Percentiles rank a stretch among this genome's conserved stretches.
phyloP scores from a whole-genome alignment of 2,329 filamentous ascomycete genomes.

The Fusarium sterilihyphosum region DNA sequence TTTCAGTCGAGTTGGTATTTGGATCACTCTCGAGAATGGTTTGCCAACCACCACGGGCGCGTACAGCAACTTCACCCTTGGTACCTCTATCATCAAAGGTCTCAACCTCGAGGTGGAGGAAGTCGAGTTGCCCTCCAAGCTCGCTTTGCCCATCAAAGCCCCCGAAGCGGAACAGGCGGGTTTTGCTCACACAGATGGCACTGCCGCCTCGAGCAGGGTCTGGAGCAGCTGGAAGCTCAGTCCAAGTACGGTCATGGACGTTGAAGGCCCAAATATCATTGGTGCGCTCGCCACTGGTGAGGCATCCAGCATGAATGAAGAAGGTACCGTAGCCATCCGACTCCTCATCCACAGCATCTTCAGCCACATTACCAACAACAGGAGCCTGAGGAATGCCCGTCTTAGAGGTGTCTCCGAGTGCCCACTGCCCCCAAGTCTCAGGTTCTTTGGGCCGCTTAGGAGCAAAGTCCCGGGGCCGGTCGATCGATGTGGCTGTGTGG shows the following conservation, averaged over 20 bases:
- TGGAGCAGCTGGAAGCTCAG: conserved; percentile 72
- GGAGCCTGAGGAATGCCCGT: conserved; percentile 69
- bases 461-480: conserved; percentile 64
- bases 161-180: conserved; percentile 79
- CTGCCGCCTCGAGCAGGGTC: conserved; percentile 73
- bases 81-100: conserved; percentile 61
- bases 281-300: conserved; percentile 67
- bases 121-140: conserved; percentile 77
- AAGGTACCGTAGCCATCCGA: conserved; percentile 73
- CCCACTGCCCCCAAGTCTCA: conserved; percentile 65
- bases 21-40: conserved; percentile 55
- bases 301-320: conserved; percentile 80
- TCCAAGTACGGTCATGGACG: conserved; percentile 72
- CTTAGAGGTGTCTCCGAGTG: conserved; percentile 62
- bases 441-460: conserved; percentile 48
- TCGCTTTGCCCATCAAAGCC: conserved; percentile 79
- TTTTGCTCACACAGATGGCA: conserved; percentile 70
- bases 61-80: conserved; percentile 61
- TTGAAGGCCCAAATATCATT: conserved; percentile 84
- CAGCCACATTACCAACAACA: conserved; percentile 66
- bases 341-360: conserved; percentile 68
- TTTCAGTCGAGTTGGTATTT: conserved; percentile 49
- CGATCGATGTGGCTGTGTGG: conserved; percentile 69
- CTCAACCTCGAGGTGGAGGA: conserved; percentile 67
- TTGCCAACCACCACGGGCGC: conserved; percentile 64